These are phyloP conservation scores for Euphorbia tirucalli DNA, from an alignment of 345 rosid species.

Conservation along the genomic window DNA sequence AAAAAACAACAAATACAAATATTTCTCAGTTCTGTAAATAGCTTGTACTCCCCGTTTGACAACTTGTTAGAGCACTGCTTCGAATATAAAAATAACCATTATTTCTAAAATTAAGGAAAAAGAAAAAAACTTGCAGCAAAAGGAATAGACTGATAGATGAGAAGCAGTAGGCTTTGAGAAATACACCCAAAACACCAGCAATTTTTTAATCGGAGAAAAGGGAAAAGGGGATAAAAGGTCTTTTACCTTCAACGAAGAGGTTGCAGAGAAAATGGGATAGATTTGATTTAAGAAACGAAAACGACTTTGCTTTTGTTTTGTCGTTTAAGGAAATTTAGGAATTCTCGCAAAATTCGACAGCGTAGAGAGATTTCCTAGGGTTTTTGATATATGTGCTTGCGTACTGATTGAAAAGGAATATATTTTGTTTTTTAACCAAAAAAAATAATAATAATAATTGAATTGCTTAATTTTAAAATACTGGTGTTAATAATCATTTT, in stretches of 20 bases:
- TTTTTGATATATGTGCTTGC: background rate
- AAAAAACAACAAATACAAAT: background rate
- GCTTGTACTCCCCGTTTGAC: constrained; percentile 16
- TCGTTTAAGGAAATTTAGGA: background rate
- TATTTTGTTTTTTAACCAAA: no score
- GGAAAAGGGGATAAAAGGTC: background rate
- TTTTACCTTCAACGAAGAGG: background rate
- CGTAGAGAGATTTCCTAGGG: constrained; percentile 20
- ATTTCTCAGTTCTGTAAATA: background rate
- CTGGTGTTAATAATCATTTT: no score
- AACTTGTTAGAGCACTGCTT: constrained; percentile 4
- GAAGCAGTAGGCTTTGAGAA: background rate
- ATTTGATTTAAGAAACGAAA: background rate
- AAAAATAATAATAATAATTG: no score
- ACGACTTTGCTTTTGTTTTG: constrained; percentile 9
- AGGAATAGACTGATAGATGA: constrained; percentile 6
- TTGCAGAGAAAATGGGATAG: constrained; percentile 10
- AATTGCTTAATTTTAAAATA: no score
- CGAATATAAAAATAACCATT: background rate
- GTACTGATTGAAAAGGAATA: background rate
- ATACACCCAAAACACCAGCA: background rate
- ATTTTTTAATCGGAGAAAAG: background rate
- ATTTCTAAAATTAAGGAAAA: background rate
- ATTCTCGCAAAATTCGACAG: constrained; percentile 14
- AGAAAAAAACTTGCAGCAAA: constrained; percentile 19